Percentiles rank a stretch among this genome's conserved stretches.
Conservation (phyloP, 495 filamentous ascomycete species). For the Staphylotrichum tortipilum region DNA sequence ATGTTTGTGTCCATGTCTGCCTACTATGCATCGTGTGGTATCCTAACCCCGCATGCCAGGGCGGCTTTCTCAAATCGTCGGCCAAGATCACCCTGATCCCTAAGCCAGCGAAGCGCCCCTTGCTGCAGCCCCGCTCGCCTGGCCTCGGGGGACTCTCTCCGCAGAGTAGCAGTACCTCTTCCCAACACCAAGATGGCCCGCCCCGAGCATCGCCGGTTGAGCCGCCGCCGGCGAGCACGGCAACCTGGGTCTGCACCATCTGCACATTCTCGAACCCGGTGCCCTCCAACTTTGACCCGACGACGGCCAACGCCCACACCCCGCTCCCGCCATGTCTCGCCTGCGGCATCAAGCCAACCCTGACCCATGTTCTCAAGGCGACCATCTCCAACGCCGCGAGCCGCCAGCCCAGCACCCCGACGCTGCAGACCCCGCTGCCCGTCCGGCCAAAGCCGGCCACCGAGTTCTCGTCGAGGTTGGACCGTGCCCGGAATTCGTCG, state of each 20-base stretch:
- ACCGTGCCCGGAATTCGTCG: background rate
- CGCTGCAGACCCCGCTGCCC: conserved; percentile 23
- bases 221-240: conserved; percentile 44
- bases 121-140: conserved; percentile 37
- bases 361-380: conserved; percentile 75
- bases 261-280: conserved; percentile 96
- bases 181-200: conserved; percentile 41
- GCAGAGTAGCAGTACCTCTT: conserved; percentile 39
- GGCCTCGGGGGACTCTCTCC: conserved; percentile 28
- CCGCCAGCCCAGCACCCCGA: conserved; percentile 30
- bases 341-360: conserved; percentile 86
- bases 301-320: conserved; percentile 63
- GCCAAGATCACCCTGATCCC: conserved; percentile 84
- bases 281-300: conserved; percentile 82
- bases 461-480: background rate
- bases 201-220: conserved; percentile 41
- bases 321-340: conserved; percentile 79
- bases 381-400: conserved; percentile 59
- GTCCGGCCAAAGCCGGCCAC: conserved; percentile 17
- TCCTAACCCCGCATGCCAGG: conserved; percentile 43
- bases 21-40: background rate
- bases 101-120: conserved; percentile 55
- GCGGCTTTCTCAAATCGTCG: conserved; percentile 90
- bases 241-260: conserved; percentile 97
- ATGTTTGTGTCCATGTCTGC: conserved; percentile 44